Evolutionary conservation across 495 filamentous ascomycete genomes (phyloP).

Genomic region (Apodospora peruviana): DNA sequence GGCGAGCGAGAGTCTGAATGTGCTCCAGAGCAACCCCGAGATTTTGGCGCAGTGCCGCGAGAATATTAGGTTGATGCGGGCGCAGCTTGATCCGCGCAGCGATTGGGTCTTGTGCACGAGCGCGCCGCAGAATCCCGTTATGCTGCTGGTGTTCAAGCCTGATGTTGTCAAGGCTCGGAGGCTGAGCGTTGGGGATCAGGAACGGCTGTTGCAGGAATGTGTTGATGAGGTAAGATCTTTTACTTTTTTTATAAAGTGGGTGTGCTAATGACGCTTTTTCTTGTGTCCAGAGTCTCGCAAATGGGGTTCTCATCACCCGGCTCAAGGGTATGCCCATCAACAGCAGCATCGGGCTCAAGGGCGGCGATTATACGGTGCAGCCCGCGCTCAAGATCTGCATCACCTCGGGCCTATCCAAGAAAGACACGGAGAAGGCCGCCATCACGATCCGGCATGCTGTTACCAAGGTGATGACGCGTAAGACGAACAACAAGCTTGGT

Average conservation of each 20-base stretch:
- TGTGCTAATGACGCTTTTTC: slow-evolving; percentile 1
- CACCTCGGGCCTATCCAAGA: slow-evolving; percentile 78
- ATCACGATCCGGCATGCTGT: slow-evolving; percentile 85
- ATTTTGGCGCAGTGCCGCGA: slow-evolving; percentile 71
- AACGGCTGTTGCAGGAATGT: slow-evolving; percentile 78
- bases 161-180: slow-evolving; percentile 70
- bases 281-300: slow-evolving; percentile 56
- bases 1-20: slow-evolving; percentile 79
- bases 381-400: slow-evolving; percentile 88
- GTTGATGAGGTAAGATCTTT: slow-evolving; percentile 75
- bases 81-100: slow-evolving; percentile 84
- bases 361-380: slow-evolving; percentile 58
- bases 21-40: slow-evolving; percentile 80
- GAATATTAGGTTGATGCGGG: slow-evolving; percentile 72
- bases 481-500: slow-evolving; percentile 37
- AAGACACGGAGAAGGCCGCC: slow-evolving; percentile 92
- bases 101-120: slow-evolving; percentile 87
- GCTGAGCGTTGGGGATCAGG: slow-evolving; percentile 68
- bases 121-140: slow-evolving; percentile 75
- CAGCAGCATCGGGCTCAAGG: slow-evolving; percentile 47
- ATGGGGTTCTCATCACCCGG: slow-evolving; percentile 81
- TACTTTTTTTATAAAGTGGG: neutral
- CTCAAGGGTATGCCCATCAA: slow-evolving; percentile 70
- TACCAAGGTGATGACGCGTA: slow-evolving; percentile 70
- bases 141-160: slow-evolving; percentile 78